phyloP scores from a whole-genome alignment of 495 filamentous ascomycete genomes.

The Penicillium arizonense region DNA sequence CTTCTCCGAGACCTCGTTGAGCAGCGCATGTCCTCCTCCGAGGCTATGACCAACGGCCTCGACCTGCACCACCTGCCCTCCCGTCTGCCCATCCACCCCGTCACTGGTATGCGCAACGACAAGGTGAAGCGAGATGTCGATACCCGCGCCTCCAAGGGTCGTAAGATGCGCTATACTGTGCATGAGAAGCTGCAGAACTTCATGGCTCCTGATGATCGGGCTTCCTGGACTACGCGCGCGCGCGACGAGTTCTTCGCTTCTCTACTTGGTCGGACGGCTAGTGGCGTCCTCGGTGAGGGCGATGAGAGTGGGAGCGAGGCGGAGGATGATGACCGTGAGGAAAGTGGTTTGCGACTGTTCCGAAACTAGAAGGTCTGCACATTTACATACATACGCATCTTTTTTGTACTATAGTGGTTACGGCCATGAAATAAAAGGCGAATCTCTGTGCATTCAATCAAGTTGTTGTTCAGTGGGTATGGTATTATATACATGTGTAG shows the following conservation, averaged over 20 bases:
- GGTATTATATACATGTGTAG: no score
- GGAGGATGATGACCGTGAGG: constrained; percentile 57
- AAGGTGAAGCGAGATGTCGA: constrained; percentile 83
- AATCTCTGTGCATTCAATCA: constrained; percentile 1
- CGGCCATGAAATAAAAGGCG: constrained; percentile 3
- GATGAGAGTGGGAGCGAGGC: constrained; percentile 50
- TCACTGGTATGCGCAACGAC: constrained; percentile 72
- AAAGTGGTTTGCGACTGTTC: constrained; percentile 76
- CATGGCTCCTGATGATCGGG: constrained; percentile 87
- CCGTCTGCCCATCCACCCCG: constrained; percentile 35
- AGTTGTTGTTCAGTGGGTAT: no score
- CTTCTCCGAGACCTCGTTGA: constrained; percentile 90
- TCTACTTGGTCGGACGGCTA: constrained; percentile 70
- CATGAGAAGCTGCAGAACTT: constrained; percentile 98
- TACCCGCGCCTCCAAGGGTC: constrained; percentile 90
- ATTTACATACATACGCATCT: not conserved
- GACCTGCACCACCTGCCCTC: constrained; percentile 37
- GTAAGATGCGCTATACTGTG: constrained; percentile 89
- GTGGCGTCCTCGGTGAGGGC: constrained; percentile 69
- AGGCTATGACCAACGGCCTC: constrained; percentile 43
- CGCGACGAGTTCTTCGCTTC: constrained; percentile 87
- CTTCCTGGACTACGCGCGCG: constrained; percentile 71
- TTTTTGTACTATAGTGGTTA: constrained; percentile 7
- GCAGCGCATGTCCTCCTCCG: constrained; percentile 61
- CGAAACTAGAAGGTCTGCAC: constrained; percentile 38